Evolutionary conservation across 2,329 filamentous ascomycete genomes (phyloP), one percentile per base, ranked within the genome.

Genomic region (Madurella fahalii): DNA sequence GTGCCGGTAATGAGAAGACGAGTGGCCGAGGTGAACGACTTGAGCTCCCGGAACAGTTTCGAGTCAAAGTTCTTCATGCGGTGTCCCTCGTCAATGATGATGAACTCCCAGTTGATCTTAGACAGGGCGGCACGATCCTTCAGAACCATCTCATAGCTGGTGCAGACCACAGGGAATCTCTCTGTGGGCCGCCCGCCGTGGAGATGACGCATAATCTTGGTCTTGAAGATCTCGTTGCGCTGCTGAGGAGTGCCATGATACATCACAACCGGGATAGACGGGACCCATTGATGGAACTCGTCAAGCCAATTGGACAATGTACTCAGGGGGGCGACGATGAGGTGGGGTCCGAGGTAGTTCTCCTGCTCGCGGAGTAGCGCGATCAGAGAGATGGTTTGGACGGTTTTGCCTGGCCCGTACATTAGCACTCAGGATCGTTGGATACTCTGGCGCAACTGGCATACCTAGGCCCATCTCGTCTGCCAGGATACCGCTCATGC

Each of bases 81-180:
- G 68, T 99, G 94, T 0, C 94, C 94, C 72, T 99, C 94, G 63
- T 99, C 93, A 58, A 99, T 95, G 61, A 99, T 94, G 65, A 99
- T 96, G 63, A 96, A 96, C 51, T 95, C 90, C 94, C 94, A 99
- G 37, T 91, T 87, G 53, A 95, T 93, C 54, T 87, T 86, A 0
- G 85, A 84, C 5, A 99, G 74, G 37, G 86, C 86, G 50, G 90
- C 87, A 39, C 89, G 84, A 67, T 99, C 94, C 63, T 90, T 86
- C 72, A 99, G 86, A 51, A 95, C 92, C 67, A 99, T 96, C 68
- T 99, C 94, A 64, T 97, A 97, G 40, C 87, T 95, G 0, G 94
- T 99, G 65, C 92, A 92, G 0, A 97, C 88, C 0, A 99, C 86
- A 0, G 94, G 94, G 58, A 97, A 99, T 44, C 86, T 81, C 1